Conservation (phyloP, 2,329 filamentous ascomycete genomes). For the Arthrobotrys sinensis region DNA sequence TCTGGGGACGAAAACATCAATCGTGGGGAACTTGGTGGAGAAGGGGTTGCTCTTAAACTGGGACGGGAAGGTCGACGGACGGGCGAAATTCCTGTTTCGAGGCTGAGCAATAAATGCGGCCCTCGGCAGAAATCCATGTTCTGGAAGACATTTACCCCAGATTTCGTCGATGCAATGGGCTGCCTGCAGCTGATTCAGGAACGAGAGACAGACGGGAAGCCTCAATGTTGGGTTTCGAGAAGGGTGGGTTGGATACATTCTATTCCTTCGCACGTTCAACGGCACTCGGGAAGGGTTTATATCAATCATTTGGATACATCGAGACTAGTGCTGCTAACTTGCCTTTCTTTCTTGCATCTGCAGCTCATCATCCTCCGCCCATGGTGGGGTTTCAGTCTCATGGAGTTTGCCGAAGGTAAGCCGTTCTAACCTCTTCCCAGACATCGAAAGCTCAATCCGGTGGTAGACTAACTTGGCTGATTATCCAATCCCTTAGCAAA, state of each 20-base stretch:
- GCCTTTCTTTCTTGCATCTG: background rate
- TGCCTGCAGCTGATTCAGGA: conserved; percentile 29
- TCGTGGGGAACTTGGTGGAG: conserved; percentile 30
- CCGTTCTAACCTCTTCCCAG: conserved; percentile 26
- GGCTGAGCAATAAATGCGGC: conserved; percentile 19
- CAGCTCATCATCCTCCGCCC: background rate
- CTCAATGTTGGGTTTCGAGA: conserved; percentile 13
- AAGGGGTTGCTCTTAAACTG: conserved; percentile 34
- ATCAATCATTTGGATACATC: conserved; percentile 6
- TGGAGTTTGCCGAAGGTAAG: conserved; percentile 58
- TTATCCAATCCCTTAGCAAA: conserved; percentile 59
- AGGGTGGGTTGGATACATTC: conserved; percentile 1
- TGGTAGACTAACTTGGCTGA: conserved; percentile 32
- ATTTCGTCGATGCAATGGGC: conserved; percentile 20
- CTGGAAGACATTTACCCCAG: conserved; percentile 42
- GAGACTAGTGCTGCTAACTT: conserved; percentile 17
- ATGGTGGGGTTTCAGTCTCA: conserved; percentile 10
- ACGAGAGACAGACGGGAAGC: conserved; percentile 14
- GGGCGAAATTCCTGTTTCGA: conserved; percentile 49
- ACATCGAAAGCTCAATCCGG: conserved; percentile 13
- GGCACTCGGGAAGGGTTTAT: conserved; percentile 11
- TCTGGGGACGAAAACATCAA: conserved; percentile 26
- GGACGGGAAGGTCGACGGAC: conserved; percentile 56
- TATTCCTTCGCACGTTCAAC: background rate
- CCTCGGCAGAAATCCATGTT: conserved; percentile 55